Base-by-base conservation (phyloP, 164 flowering plant genomes). In the Brasenia schreberi region DNA sequence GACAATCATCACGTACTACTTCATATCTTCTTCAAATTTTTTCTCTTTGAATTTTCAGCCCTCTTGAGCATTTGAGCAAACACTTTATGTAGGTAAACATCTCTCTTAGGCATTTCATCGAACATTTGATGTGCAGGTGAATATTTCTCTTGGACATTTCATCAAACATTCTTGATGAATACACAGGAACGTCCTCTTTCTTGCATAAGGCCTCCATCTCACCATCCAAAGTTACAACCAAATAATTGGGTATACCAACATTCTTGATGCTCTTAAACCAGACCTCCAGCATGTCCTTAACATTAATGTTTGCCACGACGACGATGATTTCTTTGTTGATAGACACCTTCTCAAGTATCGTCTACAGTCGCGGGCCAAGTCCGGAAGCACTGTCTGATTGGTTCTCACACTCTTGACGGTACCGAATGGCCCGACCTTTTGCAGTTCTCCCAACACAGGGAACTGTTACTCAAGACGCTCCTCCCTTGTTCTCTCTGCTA, bases 401-500 rank as follows among this genome's bases (percentile, higher is more conserved):
- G 93, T 91, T 73, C 90, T 82, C 61, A 83, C 69, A 42, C 82
- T 78, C 84, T 91, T 91, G 66, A 90, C 97, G n/a, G 87, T 91
- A 64, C 97, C 97, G 70, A 89, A 84, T 27, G 96, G 84, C 17
- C 96, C 96, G 16, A 93, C 96, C 73, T 90, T 91, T 33, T 77
- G 84, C 64, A 80, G 82, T 56, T 82, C 72, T 64, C 86, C 88
- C 70, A 80, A 63, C 10, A 67, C 81, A 63, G 75, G 18, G 66
- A 82, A 68, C 73, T 84, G 92, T 71, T 82, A 81, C 69, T 84
- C 80, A 49, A 14, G 12, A 0, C 87, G 94, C 12, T 78, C 70
- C 68, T 81, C 90, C 68, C 75, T 77, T 61, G 76, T 84, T 58
- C 81, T 87, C 63, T 89, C 92, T 33, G 93, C 87, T n/a, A 80